These are phyloP conservation scores for Astragalus membranaceus DNA, from an alignment of 306 rosid species.

Conservation along the genomic window DNA sequence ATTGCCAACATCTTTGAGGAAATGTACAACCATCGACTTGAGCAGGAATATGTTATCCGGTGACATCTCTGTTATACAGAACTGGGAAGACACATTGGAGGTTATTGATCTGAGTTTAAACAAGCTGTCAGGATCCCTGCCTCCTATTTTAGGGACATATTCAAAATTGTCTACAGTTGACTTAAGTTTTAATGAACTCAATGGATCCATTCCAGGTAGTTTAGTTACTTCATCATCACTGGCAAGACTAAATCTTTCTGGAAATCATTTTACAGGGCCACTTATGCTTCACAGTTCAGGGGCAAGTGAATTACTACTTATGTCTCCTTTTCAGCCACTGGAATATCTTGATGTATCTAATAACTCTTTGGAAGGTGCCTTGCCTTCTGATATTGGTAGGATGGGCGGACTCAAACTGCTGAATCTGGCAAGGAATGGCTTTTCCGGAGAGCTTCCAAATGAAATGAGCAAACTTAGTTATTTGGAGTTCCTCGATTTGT, in stretches of 20 bases:
- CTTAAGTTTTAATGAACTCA: constrained; percentile 72
- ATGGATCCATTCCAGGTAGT: constrained; percentile 67
- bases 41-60: constrained; percentile 64
- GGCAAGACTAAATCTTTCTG: constrained; percentile 72
- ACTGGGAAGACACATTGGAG: constrained; percentile 66
- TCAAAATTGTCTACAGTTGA: constrained; percentile 56
- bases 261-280: constrained; percentile 63
- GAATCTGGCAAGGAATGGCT: constrained; percentile 69
- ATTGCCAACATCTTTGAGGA: constrained; percentile 45
- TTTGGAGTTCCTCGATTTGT: constrained; percentile 79
- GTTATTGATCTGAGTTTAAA: constrained; percentile 80
- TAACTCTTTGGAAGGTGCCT: constrained; percentile 59
- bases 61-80: constrained; percentile 53
- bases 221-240: constrained; percentile 59
- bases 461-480: constrained; percentile 60
- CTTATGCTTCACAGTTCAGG: constrained; percentile 63
- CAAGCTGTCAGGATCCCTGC: constrained; percentile 72
- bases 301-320: constrained; percentile 65
- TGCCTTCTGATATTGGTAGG: constrained; percentile 70
- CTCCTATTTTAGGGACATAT: constrained; percentile 45
- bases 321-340: constrained; percentile 45
- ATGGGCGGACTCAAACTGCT: constrained; percentile 72
- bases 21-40: constrained; percentile 48
- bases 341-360: constrained; percentile 74
- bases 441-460: constrained; percentile 71